These are phyloP conservation scores for Pseudozyma tsukubaensis DNA, from an alignment of 1,284 basidiomycete species.

Conservation along the genomic window DNA sequence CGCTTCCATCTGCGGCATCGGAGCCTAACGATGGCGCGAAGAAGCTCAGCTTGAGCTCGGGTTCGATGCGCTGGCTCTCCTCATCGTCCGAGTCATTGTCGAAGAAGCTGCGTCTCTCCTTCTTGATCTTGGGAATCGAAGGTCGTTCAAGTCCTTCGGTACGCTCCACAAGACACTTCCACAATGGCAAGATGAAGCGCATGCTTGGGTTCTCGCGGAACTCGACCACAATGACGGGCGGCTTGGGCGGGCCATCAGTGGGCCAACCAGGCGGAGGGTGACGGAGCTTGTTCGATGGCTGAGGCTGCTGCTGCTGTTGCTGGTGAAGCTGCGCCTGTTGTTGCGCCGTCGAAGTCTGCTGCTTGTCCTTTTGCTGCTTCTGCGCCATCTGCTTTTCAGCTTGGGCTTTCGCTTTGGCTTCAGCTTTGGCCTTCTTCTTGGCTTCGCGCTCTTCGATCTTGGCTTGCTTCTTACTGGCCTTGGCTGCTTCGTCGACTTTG, in stretches of 20 bases:
- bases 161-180: conserved; percentile 61
- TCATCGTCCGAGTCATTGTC: conserved; percentile 53
- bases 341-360: conserved; percentile 19
- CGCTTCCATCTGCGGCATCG: conserved; percentile 57
- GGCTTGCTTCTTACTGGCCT: conserved; percentile 51
- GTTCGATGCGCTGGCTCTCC: conserved; percentile 41
- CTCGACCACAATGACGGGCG: conserved; percentile 66
- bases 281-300: conserved; percentile 35
- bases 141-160: conserved; percentile 47
- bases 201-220: conserved; percentile 66
- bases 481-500: conserved; percentile 46
- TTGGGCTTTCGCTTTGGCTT: conserved; percentile 44
- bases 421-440: conserved; percentile 54
- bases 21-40: conserved; percentile 59
- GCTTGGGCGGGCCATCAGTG: conserved; percentile 49
- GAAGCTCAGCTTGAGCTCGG: conserved; percentile 55
- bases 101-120: conserved; percentile 49
- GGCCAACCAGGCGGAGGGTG: conserved; percentile 54
- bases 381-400: conserved; percentile 35
- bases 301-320: conserved; percentile 22
- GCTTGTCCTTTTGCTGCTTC: conserved; percentile 45
- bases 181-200: conserved; percentile 64
- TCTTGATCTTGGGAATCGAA: conserved; percentile 44
- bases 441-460: conserved; percentile 53
- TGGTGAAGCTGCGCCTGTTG: conserved; percentile 25